These are phyloP conservation scores for Monascus purpureus DNA, from an alignment of 495 filamentous ascomycete species.

Conservation along the genomic window DNA sequence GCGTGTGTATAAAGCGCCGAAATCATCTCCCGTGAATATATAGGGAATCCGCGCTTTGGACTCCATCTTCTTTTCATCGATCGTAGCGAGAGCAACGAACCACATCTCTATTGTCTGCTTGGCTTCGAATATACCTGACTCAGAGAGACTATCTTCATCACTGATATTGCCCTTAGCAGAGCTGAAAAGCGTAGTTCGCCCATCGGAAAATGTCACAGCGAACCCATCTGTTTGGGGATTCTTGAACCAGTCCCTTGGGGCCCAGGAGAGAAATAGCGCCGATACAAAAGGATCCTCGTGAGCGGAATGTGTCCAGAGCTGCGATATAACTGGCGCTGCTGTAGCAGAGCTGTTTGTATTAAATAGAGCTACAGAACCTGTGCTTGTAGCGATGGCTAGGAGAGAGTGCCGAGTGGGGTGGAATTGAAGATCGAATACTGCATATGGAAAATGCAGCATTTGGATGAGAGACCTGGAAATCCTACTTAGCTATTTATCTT, in stretches of 20 bases:
- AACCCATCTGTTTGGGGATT: conserved; percentile 26
- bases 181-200: conserved; percentile 38
- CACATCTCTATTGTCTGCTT: conserved; percentile 30
- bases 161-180: conserved; percentile 9
- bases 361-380: conserved; percentile 54
- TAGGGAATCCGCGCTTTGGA: conserved; percentile 7
- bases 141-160: conserved; percentile 6
- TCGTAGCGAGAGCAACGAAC: conserved; percentile 26
- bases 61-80: neutral
- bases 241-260: conserved; percentile 35
- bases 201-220: conserved; percentile 57
- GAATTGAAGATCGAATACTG: conserved; percentile 80
- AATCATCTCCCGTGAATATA: conserved; percentile 27
- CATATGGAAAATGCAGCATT: conserved; percentile 44
- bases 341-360: conserved; percentile 6
- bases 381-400: conserved; percentile 61
- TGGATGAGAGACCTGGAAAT: conserved; percentile 18
- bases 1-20: conserved; percentile 19
- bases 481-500: conserved; percentile 1
- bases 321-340: conserved; percentile 10
- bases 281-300: conserved; percentile 40
- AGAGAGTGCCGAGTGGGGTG: conserved; percentile 38
- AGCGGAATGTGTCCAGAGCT: conserved; percentile 22
- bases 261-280: conserved; percentile 59
- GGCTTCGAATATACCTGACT: conserved; percentile 18